Conservation (phyloP, 805 yeast species). For the Saturnispora gosingensis region DNA sequence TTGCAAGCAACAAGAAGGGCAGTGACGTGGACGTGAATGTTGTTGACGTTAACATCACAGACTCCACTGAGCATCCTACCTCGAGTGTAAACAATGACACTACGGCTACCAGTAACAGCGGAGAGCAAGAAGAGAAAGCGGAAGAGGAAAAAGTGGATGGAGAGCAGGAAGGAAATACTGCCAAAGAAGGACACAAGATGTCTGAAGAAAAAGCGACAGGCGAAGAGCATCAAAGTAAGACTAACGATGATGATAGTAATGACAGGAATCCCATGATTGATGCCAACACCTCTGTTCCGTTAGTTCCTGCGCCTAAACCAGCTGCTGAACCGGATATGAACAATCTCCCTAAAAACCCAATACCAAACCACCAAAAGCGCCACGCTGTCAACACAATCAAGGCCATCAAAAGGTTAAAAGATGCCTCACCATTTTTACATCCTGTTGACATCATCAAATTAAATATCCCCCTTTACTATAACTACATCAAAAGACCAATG, state of each 20-base stretch:
- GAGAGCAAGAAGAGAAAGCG: background rate
- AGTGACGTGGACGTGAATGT: background rate
- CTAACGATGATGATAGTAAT: background rate
- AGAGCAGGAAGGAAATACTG: no score
- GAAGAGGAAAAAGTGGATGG: background rate
- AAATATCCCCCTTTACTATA: slow-evolving; percentile 85
- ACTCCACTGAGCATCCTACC: background rate
- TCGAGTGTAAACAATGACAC: background rate
- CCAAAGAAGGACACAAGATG: background rate
- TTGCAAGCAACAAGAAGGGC: background rate
- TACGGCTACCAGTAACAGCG: background rate
- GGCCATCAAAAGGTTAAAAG: slow-evolving; percentile 83
- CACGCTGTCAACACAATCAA: slow-evolving; percentile 72
- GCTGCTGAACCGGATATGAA: slow-evolving; percentile 64
- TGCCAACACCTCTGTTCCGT: slow-evolving; percentile 10
- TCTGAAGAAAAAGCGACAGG: background rate
- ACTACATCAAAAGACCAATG: slow-evolving; percentile 81
- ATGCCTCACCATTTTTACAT: slow-evolving; percentile 78
- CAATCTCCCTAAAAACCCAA: slow-evolving; percentile 55
- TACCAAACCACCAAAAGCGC: slow-evolving; percentile 77
- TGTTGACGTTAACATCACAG: background rate
- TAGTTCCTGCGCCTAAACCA: slow-evolving; percentile 67
- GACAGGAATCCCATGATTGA: background rate
- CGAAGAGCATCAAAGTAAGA: background rate
- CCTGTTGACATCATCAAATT: slow-evolving; percentile 88